Conservation (phyloP, 2,329 filamentous ascomycete genomes). For the Neurospora sp. region DNA sequence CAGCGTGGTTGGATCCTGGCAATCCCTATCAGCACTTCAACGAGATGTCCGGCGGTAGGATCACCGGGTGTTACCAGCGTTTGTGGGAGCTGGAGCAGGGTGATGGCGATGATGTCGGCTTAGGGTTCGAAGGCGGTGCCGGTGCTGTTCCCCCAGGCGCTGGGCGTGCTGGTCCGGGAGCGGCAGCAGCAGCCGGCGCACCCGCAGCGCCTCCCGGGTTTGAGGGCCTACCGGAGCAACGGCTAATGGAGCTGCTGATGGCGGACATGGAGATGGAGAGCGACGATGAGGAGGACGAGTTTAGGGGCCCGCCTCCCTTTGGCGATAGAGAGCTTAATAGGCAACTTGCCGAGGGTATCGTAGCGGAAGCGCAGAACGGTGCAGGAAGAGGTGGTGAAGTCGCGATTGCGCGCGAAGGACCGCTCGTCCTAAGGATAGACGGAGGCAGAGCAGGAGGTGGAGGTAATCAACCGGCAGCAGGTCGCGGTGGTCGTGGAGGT, state of each 20-base stretch:
- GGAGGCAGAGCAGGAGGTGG: conserved; percentile 12
- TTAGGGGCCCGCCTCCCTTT: neutral
- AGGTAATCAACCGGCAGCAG: conserved; percentile 20
- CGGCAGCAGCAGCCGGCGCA: neutral
- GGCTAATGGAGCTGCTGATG: conserved; percentile 10
- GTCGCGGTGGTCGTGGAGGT: conserved; percentile 17
- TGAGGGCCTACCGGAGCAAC: neutral
- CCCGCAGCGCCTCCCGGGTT: neutral
- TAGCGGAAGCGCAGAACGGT: conserved; percentile 12
- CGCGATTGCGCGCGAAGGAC: conserved; percentile 44
- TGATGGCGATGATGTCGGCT: conserved; percentile 49
- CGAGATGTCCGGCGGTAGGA: conserved; percentile 37
- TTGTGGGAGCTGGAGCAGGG: conserved; percentile 85
- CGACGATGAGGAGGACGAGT: conserved; percentile 23
- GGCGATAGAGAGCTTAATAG: neutral
- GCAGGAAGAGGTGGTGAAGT: conserved; percentile 23
- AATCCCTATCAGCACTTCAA: conserved; percentile 93
- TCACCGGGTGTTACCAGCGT: conserved; percentile 67
- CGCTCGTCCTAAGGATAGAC: conserved; percentile 45
- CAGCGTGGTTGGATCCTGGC: conserved; percentile 67
- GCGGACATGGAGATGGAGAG: conserved; percentile 23
- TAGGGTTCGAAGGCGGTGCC: conserved; percentile 32
- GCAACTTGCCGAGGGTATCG: conserved; percentile 2
- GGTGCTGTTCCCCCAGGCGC: neutral
- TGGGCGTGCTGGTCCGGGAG: neutral